phyloP scores from a whole-genome alignment of 192 early-diverging fungal species.

The Backusella liffmaniae region DNA sequence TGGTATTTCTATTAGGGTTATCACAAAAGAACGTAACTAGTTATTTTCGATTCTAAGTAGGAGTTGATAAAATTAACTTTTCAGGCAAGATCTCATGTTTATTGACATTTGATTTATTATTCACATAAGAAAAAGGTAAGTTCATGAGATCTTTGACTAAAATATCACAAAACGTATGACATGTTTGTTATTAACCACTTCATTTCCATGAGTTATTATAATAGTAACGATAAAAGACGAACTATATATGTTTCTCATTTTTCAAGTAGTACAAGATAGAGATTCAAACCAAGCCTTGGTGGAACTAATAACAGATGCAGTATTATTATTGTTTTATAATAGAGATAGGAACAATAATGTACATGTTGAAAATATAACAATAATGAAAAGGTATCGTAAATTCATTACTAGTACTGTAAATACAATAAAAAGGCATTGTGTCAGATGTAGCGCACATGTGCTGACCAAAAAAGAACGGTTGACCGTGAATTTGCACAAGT shows the following conservation, averaged over 20 bases:
- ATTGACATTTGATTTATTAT: background rate
- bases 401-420: background rate
- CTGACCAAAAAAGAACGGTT: background rate
- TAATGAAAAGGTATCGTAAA: background rate
- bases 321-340: background rate
- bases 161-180: background rate
- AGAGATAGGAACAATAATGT: background rate
- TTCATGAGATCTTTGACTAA: background rate
- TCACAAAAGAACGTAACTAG: background rate
- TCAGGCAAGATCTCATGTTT: background rate
- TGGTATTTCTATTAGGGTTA: background rate
- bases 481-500: slow-evolving; percentile 2
- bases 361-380: background rate
- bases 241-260: background rate
- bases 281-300: background rate
- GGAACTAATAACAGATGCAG: background rate
- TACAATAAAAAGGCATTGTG: background rate
- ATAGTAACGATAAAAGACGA: background rate
- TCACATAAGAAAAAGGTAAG: background rate
- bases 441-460: slow-evolving; percentile 6
- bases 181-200: background rate
- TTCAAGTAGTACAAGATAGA: slow-evolving; percentile 4
- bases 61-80: background rate
- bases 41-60: background rate
- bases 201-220: background rate